phyloP scores from a whole-genome alignment of 108 stramenopile genomes.

The Skeletonema tropicum region DNA sequence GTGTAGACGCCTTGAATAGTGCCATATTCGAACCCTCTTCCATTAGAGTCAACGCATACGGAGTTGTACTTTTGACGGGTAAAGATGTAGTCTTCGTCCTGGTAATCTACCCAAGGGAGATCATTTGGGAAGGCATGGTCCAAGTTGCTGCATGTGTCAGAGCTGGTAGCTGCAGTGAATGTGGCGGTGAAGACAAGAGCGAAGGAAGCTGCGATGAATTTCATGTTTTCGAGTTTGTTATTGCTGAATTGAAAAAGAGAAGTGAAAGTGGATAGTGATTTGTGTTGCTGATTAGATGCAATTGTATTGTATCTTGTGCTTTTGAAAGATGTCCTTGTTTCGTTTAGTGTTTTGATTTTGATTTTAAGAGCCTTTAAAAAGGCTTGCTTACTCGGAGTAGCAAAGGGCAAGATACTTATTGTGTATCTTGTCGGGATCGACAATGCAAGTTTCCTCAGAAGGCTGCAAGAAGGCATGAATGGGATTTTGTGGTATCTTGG shows the following conservation, averaged over 20 bases:
- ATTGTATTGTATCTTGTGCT: background rate
- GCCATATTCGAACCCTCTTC: background rate
- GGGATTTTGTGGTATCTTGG: too few relatives aligned
- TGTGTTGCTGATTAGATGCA: background rate
- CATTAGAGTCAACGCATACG: background rate
- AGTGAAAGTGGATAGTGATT: background rate
- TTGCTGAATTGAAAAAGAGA: background rate
- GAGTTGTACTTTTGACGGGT: constrained; percentile 11
- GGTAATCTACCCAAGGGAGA: constrained; percentile 4
- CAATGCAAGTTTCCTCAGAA: too few relatives aligned
- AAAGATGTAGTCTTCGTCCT: background rate
- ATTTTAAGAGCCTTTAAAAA: constrained; percentile 22
- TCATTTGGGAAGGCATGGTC: background rate
- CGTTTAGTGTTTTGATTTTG: constrained; percentile 46
- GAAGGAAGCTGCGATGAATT: constrained; percentile 47
- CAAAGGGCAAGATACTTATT: too few relatives aligned
- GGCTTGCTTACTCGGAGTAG: too few relatives aligned
- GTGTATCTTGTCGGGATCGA: too few relatives aligned
- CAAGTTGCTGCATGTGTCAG: background rate
- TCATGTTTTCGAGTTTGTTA: constrained; percentile 34
- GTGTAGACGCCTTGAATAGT: background rate
- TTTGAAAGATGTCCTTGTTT: background rate
- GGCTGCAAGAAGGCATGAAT: too few relatives aligned
- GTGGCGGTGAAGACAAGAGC: constrained; percentile 39
- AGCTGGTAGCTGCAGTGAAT: constrained; percentile 6